Base-by-base conservation (phyloP, 2,329 filamentous ascomycete species). In the Dryadomyces quercivorus region DNA sequence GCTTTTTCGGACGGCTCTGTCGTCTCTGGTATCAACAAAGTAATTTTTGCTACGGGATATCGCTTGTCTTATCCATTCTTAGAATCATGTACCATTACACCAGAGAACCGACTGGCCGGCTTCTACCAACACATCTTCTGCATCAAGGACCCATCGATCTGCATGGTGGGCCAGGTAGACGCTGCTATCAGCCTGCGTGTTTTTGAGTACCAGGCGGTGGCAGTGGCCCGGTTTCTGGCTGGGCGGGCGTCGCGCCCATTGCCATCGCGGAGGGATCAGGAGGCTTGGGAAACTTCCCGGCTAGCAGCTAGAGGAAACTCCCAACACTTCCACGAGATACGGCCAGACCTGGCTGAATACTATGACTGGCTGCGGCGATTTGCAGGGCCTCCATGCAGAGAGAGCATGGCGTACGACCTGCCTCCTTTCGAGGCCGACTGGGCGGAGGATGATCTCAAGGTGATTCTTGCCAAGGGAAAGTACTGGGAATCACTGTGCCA, bases 31-130 rank as follows among this genome's bases (percentile, higher is more conserved):
- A 76, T 86, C n/a, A 82, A 86, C 63, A 64, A 78, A 59, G 72
- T 86, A 58, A 77, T 86, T 58, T 82, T 86, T 56, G 82, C 80
- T n/a, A 86, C 83, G 0, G 83, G 83, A 0, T 85, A 84, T 63
- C 75, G 70, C 31, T 85, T 80, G 78, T 79, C 78, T 0, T 63
- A 84, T 0, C 81, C 81, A 0, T 85, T 84, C 61, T 63, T 84
- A 0, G 76, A 77, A 0, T 62, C 71, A 1, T 69, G 65, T 65
- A 65, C 67, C 38, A 56, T 42, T 8, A 49, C 44, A 5, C 38
- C 42, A 1, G 83, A 0, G 63, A 76, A 1, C 68, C 72, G 78
- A 1, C 70, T 82, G 0, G 75, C 76, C 0, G 72, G 71, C 9
- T 66, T 83, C 0, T 83, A 81, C 60, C 75, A 80, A 59, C 79